phyloP scores from a whole-genome alignment of 495 filamentous ascomycete species.

The Mycothermus thermophilus region DNA sequence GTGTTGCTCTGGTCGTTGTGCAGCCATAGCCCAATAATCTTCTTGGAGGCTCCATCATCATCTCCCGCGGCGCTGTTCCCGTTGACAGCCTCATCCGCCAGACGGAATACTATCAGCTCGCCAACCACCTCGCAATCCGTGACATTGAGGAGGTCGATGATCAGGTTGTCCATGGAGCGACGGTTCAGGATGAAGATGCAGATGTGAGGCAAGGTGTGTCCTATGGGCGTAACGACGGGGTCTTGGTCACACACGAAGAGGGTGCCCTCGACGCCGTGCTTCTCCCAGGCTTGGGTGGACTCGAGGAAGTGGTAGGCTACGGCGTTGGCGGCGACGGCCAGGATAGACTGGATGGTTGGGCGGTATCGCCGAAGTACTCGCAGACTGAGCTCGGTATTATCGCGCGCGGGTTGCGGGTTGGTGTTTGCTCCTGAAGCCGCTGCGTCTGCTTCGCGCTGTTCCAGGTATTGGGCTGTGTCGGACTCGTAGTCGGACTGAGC shows the following conservation, averaged over 20 bases:
- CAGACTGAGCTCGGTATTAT: conserved; percentile 72
- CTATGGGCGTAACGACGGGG: conserved; percentile 17
- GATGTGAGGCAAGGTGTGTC: conserved; percentile 15
- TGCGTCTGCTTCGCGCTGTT: conserved; percentile 13
- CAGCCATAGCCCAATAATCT: conserved; percentile 33
- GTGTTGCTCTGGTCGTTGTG: conserved; percentile 32
- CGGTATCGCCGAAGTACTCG: conserved; percentile 63
- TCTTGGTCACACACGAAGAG: conserved; percentile 63
- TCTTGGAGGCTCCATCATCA: conserved; percentile 10
- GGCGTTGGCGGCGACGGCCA: conserved; percentile 63
- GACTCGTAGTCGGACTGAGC: conserved; percentile 55
- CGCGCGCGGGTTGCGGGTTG: conserved; percentile 35
- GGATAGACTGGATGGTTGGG: conserved; percentile 49
- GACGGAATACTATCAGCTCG: conserved; percentile 29
- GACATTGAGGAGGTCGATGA: conserved; percentile 26
- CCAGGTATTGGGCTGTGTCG: conserved; percentile 30
- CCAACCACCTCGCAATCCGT: conserved; percentile 28
- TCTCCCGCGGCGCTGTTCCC: conserved; percentile 19
- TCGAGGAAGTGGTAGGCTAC: conserved; percentile 65
- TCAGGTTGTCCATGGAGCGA: conserved; percentile 29
- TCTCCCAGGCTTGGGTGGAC: conserved; percentile 55
- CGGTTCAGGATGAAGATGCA: conserved; percentile 36
- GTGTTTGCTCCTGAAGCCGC: conserved; percentile 1
- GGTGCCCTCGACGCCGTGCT: conserved; percentile 60
- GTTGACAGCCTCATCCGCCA: conserved; percentile 19